Base-by-base conservation (phyloP, 2,329 filamentous ascomycete species). In the Aureobasidium lini region DNA sequence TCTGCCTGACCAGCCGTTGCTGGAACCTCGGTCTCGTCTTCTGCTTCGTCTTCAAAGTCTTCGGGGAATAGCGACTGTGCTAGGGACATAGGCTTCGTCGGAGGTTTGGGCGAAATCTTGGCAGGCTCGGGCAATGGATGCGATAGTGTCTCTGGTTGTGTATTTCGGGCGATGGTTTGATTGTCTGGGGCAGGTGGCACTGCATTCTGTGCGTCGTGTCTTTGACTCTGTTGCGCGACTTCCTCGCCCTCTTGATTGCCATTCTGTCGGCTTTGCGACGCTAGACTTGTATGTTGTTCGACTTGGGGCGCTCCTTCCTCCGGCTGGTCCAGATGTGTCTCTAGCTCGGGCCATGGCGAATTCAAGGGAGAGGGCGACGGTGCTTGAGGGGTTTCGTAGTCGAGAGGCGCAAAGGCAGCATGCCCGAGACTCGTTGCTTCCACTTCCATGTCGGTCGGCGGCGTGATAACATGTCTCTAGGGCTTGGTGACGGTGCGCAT, bases 381-480 rank as follows among this genome's bases (percentile, higher is more conserved):
- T 36, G 52, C 52, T 56, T 56, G 52, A 18, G 52, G 52, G 16
- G 52, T 56, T 36, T 28, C 18, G 39, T 44, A 46, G 39, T 56
- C 52, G 15, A 23, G 52, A 54, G 50, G 50, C 54, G 54, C 54
- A 57, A 57, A 57, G 54, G 54, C 43, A 57, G 54, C 36, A 43
- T 42, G 37, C 43, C 54, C 54, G 54, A 57, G 43, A 32, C 42
- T 57, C 54, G 54, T 57, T 57, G 54, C 54, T 57, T 57, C 53
- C 42, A 47, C 52, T 61, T 61, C 59, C 59, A 61, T 61, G 42
- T 16, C 36, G 42, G 52, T 47, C 49, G 31, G 44, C 42, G 44
- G 39, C 32, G 59, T 46, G 34, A 44, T 44, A 44, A 61, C 59
- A 61, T 61, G 42, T 50, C 59, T 61, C 43, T 47, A 48, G 42